Conservation (phyloP, 495 filamentous ascomycete genomes). For the Clohesyomyces aquaticus region DNA sequence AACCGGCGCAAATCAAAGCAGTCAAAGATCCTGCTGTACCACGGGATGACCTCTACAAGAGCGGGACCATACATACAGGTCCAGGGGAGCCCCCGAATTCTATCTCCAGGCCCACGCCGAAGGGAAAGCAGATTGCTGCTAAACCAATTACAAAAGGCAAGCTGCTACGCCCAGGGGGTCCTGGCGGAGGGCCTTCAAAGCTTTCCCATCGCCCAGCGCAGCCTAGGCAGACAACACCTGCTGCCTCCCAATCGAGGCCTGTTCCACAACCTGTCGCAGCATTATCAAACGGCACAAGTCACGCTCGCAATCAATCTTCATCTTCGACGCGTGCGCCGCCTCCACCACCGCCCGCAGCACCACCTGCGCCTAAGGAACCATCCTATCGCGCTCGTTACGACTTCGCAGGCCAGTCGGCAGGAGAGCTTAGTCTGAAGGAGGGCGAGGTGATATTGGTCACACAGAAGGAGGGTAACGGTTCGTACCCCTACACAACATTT, state of each 20-base stretch:
- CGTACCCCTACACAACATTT: slow-evolving; percentile 42
- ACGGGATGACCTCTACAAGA: slow-evolving; percentile 87
- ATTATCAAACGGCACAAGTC: slow-evolving; percentile 49
- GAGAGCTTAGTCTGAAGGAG: slow-evolving; percentile 74
- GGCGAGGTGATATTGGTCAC: slow-evolving; percentile 84
- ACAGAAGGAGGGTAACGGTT: slow-evolving; percentile 90
- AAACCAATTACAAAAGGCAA: slow-evolving; percentile 90
- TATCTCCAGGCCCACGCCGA: slow-evolving; percentile 81
- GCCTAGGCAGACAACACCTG: slow-evolving; percentile 41
- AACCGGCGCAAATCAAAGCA: slow-evolving; percentile 82
- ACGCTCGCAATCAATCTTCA: slow-evolving; percentile 58
- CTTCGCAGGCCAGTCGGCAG: slow-evolving; percentile 75
- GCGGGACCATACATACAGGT: slow-evolving; percentile 82
- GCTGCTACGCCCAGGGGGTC: slow-evolving; percentile 86
- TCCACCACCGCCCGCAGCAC: slow-evolving; percentile 69
- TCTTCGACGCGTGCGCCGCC: slow-evolving; percentile 62
- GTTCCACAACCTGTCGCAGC: slow-evolving; percentile 57
- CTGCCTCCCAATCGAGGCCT: slow-evolving; percentile 34
- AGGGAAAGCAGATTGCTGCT: slow-evolving; percentile 77
- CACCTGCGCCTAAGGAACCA: slow-evolving; percentile 69
- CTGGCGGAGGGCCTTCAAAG: slow-evolving; percentile 77
- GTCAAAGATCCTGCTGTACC: slow-evolving; percentile 78
- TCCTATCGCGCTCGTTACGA: slow-evolving; percentile 85
- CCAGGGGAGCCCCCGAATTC: slow-evolving; percentile 83
- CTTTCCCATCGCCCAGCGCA: slow-evolving; percentile 57